phyloP scores from a whole-genome alignment of 441 rosid genomes.

The Hura crepitans region DNA sequence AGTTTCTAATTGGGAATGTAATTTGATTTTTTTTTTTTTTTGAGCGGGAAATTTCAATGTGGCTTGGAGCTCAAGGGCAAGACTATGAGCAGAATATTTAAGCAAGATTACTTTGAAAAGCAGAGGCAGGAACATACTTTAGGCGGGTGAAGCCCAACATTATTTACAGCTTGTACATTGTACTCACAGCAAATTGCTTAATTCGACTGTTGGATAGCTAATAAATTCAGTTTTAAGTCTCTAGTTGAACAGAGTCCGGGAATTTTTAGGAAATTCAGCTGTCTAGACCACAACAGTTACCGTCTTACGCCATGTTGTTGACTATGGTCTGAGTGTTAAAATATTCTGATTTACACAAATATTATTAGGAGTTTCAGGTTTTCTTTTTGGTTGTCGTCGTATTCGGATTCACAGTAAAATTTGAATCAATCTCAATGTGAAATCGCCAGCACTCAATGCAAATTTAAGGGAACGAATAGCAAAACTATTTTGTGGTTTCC shows the following conservation, averaged over 20 bases:
- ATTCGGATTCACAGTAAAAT: too few relatives aligned
- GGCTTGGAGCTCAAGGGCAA: neutral
- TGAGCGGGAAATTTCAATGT: neutral
- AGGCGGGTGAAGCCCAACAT: neutral
- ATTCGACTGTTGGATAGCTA: neutral
- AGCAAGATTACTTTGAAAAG: neutral
- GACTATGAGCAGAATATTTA: neutral
- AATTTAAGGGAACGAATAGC: too few relatives aligned
- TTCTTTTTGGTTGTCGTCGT: too few relatives aligned
- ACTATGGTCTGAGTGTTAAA: too few relatives aligned
- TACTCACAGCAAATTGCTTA: neutral
- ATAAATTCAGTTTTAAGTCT: neutral
- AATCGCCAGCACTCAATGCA: too few relatives aligned
- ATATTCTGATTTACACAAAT: too few relatives aligned
- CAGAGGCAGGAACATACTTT: neutral
- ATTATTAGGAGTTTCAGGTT: too few relatives aligned
- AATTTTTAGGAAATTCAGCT: neutral
- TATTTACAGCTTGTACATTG: neutral
- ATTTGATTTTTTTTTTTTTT: neutral
- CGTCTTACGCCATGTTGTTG: neutral
- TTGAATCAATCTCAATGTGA: too few relatives aligned
- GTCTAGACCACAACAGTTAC: too few relatives aligned
- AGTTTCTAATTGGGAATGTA: neutral
- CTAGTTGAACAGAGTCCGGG: neutral
- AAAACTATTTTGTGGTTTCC: too few relatives aligned